Percentiles rank a stretch among this genome's conserved stretches.
These are phyloP conservation scores for Acer yangbiense DNA, from an alignment of 345 rosid species.

Conservation along the genomic window DNA sequence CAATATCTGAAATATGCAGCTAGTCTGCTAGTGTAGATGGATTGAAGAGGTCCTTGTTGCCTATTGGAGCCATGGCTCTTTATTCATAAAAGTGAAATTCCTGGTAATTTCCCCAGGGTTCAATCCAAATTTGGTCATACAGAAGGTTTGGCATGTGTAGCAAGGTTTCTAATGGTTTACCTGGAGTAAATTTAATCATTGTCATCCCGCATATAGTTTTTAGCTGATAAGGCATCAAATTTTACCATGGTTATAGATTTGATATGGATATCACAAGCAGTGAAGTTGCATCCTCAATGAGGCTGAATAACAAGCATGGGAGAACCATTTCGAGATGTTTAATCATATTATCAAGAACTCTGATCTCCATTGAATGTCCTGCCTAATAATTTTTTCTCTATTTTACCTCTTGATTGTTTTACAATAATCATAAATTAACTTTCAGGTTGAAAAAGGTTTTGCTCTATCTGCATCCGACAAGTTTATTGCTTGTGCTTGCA, in stretches of 20 bases:
- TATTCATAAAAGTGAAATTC: conserved; percentile 1
- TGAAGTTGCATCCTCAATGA: not conserved
- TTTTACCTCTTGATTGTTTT: conserved; percentile 5
- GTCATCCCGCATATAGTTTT: not conserved
- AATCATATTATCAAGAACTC: not conserved
- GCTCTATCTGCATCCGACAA: conserved; percentile 61
- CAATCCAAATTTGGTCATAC: not conserved
- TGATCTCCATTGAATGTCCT: conserved; percentile 4
- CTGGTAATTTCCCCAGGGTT: not conserved
- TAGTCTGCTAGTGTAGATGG: conserved; percentile 9
- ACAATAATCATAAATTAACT: conserved; percentile 19
- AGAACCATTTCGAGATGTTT: not conserved
- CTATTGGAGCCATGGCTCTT: not conserved
- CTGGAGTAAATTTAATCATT: not conserved
- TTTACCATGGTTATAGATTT: not conserved
- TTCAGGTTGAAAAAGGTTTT: conserved; percentile 78
- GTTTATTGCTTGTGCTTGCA: conserved; percentile 83
- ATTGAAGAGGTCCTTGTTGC: not conserved
- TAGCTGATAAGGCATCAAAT: not conserved
- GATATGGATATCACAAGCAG: not conserved
- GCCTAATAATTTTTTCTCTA: not conserved
- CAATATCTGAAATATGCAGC: conserved; percentile 11
- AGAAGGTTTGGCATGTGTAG: not conserved
- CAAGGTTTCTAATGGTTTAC: not conserved
- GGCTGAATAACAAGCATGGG: not conserved